Conservation (phyloP, 495 filamentous ascomycete genomes). For the Neurospora sp. region DNA sequence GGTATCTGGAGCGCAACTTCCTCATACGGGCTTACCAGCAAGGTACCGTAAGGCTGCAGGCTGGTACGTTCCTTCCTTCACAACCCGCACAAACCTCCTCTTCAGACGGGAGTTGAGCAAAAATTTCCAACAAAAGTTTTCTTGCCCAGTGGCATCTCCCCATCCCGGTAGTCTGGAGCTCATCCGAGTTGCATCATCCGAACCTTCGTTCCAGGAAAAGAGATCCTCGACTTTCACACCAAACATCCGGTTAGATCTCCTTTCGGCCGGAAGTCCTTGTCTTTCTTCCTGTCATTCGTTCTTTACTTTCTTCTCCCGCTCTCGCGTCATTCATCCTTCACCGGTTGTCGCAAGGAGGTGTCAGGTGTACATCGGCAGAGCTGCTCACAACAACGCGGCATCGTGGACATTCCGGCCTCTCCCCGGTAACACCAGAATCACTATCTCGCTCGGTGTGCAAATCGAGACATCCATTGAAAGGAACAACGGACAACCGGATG, state of each 20-base stretch:
- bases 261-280: not conserved
- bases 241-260: not conserved
- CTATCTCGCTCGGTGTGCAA: not conserved
- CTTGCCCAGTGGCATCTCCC: not conserved
- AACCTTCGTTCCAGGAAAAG: not conserved
- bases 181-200: not conserved
- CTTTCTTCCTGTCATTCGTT: not conserved
- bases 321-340: not conserved
- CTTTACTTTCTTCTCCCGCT: not conserved
- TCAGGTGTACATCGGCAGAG: not conserved
- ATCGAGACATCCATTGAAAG: not conserved
- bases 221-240: not conserved
- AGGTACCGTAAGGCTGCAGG: not conserved
- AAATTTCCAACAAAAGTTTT: not conserved
- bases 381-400: not conserved
- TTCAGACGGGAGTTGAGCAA: not conserved
- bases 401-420: not conserved
- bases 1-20: not conserved
- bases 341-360: not conserved
- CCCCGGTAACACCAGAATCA: not conserved
- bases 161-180: not conserved
- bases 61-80: not conserved
- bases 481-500: not conserved
- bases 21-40: not conserved
- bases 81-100: not conserved